Percentiles rank a stretch among this genome's conserved stretches.
Evolutionary conservation across 257 asterid genomes (phyloP).

Genomic region (Petunia axillaris): DNA sequence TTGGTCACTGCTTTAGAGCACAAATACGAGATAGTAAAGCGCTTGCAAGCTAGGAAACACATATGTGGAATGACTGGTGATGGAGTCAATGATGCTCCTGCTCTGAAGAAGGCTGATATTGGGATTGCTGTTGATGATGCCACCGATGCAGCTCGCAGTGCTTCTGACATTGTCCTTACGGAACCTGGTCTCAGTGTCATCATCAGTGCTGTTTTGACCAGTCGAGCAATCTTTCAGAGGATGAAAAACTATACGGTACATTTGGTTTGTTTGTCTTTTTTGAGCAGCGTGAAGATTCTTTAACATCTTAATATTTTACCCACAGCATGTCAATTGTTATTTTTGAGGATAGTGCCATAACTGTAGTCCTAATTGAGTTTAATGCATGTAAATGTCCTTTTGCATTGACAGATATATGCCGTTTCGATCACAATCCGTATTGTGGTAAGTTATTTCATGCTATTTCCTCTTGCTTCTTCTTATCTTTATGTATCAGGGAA

Average conservation of each 20-base stretch:
- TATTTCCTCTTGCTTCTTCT: conserved; percentile 15
- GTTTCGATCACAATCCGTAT: conserved; percentile 98
- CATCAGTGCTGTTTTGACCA: conserved; percentile 94
- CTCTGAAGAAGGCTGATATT: conserved; percentile 92
- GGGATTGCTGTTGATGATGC: conserved; percentile 99
- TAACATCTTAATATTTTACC: too few species aligned
- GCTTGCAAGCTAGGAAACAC: conserved; percentile 96
- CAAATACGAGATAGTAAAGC: conserved; percentile 95
- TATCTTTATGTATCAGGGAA: conserved; percentile 3
- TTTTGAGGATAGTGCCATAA: background rate
- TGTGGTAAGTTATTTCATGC: conserved; percentile 65
- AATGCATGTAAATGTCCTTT: background rate
- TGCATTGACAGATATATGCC: conserved; percentile 80
- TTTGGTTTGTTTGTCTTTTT: background rate
- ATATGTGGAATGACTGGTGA: conserved; percentile 99
- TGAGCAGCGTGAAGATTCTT: too few species aligned
- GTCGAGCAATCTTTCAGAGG: conserved; percentile 97
- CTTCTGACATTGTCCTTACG: conserved; percentile 97
- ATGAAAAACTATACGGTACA: conserved; percentile 96
- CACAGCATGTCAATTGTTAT: too few species aligned
- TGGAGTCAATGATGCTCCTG: conserved; percentile 99
- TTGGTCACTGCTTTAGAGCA: conserved; percentile 60
- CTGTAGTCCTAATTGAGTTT: conserved; percentile 5
- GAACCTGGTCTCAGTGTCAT: conserved; percentile 99
- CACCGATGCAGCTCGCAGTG: conserved; percentile 99